Evolutionary conservation across 2,329 filamentous ascomycete genomes (phyloP).

Genomic region (Phyllosticta paracitricarpa): DNA sequence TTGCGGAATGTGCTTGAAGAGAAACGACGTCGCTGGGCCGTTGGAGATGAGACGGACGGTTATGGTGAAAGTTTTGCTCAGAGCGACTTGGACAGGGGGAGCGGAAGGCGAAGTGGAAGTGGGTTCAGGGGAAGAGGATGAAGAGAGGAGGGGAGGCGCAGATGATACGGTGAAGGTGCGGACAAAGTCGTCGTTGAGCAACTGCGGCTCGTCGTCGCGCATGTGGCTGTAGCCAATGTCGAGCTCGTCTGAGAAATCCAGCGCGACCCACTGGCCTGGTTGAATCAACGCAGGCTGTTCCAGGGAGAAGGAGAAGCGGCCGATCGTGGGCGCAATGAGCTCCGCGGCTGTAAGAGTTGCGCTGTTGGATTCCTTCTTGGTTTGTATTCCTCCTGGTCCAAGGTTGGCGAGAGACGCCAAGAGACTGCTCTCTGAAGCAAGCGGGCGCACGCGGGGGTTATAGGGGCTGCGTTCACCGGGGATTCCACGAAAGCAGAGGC

Average conservation of each 20-base stretch:
- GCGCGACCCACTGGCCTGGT: slow-evolving; percentile 67
- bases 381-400: not conserved
- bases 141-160: slow-evolving; percentile 23
- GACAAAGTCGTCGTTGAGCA: slow-evolving; percentile 75
- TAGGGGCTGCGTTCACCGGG: slow-evolving; percentile 50
- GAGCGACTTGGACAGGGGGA: slow-evolving; percentile 27
- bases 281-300: slow-evolving; percentile 40
- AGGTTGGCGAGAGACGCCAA: slow-evolving; percentile 8
- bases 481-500: slow-evolving; percentile 58
- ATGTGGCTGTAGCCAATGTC: slow-evolving; percentile 72
- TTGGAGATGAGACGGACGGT: slow-evolving; percentile 51
- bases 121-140: not conserved
- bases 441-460: slow-evolving; percentile 61
- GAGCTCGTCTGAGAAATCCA: slow-evolving; percentile 62
- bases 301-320: slow-evolving; percentile 52
- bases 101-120: not conserved
- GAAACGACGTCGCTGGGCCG: slow-evolving; percentile 56
- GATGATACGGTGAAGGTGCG: slow-evolving; percentile 76
- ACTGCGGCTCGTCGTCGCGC: slow-evolving; percentile 68
- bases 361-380: slow-evolving; percentile 16
- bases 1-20: slow-evolving; percentile 49
- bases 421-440: slow-evolving; percentile 47
- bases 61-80: slow-evolving; percentile 48
- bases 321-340: slow-evolving; percentile 55
- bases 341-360: slow-evolving; percentile 52